These are phyloP conservation scores for Fusarium piperis DNA, from an alignment of 2,329 filamentous ascomycete species.

Conservation along the genomic window DNA sequence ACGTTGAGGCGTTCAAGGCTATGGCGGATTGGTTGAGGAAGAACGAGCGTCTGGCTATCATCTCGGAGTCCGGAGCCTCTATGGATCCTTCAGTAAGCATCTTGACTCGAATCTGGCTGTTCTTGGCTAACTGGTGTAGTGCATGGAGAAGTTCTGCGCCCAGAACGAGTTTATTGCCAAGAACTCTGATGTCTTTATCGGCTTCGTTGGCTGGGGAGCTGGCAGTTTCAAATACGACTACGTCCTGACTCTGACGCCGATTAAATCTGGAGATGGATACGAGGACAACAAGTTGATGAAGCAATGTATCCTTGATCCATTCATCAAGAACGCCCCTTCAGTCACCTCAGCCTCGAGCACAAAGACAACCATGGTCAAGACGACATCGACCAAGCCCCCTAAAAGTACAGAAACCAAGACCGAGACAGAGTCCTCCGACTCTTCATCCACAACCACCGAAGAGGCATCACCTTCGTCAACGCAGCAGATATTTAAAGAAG, in stretches of 20 bases:
- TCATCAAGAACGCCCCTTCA: slow-evolving; percentile 36
- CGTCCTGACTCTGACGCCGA: slow-evolving; percentile 55
- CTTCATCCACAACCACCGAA: neutral
- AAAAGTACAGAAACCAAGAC: slow-evolving; percentile 1
- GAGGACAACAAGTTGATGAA: slow-evolving; percentile 55
- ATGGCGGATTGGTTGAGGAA: slow-evolving; percentile 58
- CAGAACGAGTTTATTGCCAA: slow-evolving; percentile 58
- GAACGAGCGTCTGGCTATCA: slow-evolving; percentile 58
- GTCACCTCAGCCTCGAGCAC: slow-evolving; percentile 1
- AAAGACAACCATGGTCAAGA: neutral
- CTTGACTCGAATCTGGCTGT: neutral
- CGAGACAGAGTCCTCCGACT: neutral
- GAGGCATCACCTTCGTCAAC: neutral
- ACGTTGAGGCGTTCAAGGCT: slow-evolving; percentile 58
- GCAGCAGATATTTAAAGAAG: slow-evolving; percentile 22
- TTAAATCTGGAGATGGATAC: slow-evolving; percentile 36
- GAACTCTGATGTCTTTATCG: slow-evolving; percentile 59
- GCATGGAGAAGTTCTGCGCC: slow-evolving; percentile 55
- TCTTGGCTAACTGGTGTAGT: slow-evolving; percentile 43
- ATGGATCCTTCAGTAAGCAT: slow-evolving; percentile 50
- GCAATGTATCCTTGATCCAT: slow-evolving; percentile 53
- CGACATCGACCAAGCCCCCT: neutral
- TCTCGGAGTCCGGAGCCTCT: slow-evolving; percentile 64
- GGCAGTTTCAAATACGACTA: slow-evolving; percentile 56
- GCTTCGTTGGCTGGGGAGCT: slow-evolving; percentile 58